Conservation (phyloP, 495 filamentous ascomycete species). For the Penicillium paradoxum region DNA sequence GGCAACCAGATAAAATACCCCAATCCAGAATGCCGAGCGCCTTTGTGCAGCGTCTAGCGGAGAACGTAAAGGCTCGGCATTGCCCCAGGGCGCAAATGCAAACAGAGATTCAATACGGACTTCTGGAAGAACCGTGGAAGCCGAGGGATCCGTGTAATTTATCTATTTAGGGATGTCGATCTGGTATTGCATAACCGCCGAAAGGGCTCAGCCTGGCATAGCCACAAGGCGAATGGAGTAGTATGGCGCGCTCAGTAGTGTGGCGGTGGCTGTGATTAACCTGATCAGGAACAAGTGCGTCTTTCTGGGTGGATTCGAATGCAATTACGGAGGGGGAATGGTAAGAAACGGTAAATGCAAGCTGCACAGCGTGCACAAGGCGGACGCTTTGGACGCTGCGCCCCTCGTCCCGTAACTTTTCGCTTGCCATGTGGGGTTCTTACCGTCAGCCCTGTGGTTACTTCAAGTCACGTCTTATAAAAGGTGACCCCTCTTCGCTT, state of each 20-base stretch:
- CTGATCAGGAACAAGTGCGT: not conserved
- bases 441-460: constrained; percentile 26
- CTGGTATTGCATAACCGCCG: not conserved
- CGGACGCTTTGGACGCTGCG: constrained; percentile 9
- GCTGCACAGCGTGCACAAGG: not conserved
- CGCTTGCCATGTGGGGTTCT: constrained; percentile 20
- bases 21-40: not conserved
- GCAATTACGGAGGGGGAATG: too few relatives aligned
- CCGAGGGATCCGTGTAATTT: constrained; percentile 9
- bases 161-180: not conserved
- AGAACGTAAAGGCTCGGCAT: constrained; percentile 1
- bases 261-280: constrained; percentile 8
- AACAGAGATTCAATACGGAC: not conserved
- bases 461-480: constrained; percentile 18
- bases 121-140: constrained; percentile 17
- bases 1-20: constrained; percentile 3
- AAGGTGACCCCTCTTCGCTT: constrained; percentile 15
- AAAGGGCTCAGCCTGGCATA: not conserved
- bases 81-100: not conserved
- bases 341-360: not conserved
- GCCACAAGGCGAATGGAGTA: not conserved
- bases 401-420: constrained; percentile 17
- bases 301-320: not conserved
- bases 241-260: not conserved
- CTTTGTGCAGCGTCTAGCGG: not conserved